Evolutionary conservation across 768 basidiomycete species (phyloP), one percentile per base, ranked within the genome.

Genomic region (Stropharia rugosoannulata): DNA sequence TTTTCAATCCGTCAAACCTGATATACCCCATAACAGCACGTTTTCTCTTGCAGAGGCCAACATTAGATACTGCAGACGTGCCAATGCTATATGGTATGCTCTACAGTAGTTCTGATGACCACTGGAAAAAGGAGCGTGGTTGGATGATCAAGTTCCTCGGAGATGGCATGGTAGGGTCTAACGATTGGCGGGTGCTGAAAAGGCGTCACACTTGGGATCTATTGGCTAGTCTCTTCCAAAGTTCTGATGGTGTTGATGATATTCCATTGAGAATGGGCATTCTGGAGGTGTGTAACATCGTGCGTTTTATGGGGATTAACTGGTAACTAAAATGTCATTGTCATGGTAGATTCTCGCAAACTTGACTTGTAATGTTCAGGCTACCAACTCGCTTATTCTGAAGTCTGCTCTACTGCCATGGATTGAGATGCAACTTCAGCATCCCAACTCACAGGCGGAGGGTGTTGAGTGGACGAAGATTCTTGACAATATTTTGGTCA

Each of bases 31-130:
- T 88, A 13, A 90, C 88, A 0, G 85, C 91, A 1, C 82, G 90
- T 4, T 98, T 97, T 78, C 81, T 98, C 5, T 80, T 98, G 0
- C 95, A 97, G 69, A 84, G 96, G 1, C 87, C 93, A 0, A 80
- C 85, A 52, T 73, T 98, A 6, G 95, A 98, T 63, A 73, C 74
- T 1, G 75, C 73, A 1, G 95, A 98, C 64, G 91, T 98, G 0
- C 96, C 96, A 0, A 86, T 98, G 86, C 72, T 99, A 4, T 98
- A 92, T 64, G 77, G 77, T 10, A 87, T 96, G 85, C 75, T 98
- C 3, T 97, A 93, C 67, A 92, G 89, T 62, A 81, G 75, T 55
- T 80, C 78, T 18, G 87, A 90, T 39, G 86, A 90, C 9, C 84
- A 87, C 12, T 94, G 91, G 89, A 89, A 85, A 72, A 89, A 85